Conservation (phyloP, 371 early-diverging fungal genomes). For the Rhizomucor miehei region DNA sequence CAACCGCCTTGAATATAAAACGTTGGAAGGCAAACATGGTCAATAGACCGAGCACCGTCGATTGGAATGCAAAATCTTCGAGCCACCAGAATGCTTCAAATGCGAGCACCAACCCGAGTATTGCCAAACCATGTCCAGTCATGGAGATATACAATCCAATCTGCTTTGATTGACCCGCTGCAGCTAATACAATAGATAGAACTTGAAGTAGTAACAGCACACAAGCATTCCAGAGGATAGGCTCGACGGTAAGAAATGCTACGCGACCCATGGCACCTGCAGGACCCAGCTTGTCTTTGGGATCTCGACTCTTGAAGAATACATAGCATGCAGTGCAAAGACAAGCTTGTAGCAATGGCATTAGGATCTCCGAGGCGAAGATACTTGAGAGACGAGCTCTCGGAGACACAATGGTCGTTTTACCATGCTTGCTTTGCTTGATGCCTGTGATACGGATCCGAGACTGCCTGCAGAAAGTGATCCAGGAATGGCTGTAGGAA, state of each 20-base stretch:
- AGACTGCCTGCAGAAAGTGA: slow-evolving; percentile 72
- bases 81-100: slow-evolving; percentile 70
- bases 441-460: slow-evolving; percentile 76
- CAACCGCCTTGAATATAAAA: slow-evolving; percentile 67
- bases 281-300: slow-evolving; percentile 28
- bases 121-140: slow-evolving; percentile 60
- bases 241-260: slow-evolving; percentile 60
- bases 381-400: slow-evolving; percentile 68
- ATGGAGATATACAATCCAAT: slow-evolving; percentile 69
- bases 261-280: slow-evolving; percentile 48
- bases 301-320: slow-evolving; percentile 52
- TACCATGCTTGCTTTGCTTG: slow-evolving; percentile 38
- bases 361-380: slow-evolving; percentile 70
- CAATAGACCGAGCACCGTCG: slow-evolving; percentile 67
- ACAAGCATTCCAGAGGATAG: slow-evolving; percentile 68
- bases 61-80: slow-evolving; percentile 59
- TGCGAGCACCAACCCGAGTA: slow-evolving; percentile 55
- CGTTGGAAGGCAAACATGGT: slow-evolving; percentile 66
- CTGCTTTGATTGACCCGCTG: slow-evolving; percentile 45
- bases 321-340: slow-evolving; percentile 61
- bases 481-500: slow-evolving; percentile 75
- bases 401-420: slow-evolving; percentile 53
- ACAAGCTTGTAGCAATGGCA: slow-evolving; percentile 69
- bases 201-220: slow-evolving; percentile 65
- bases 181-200: slow-evolving; percentile 62